Conservation (phyloP, 2,329 filamentous ascomycete genomes). For the Cadophora sp. region DNA sequence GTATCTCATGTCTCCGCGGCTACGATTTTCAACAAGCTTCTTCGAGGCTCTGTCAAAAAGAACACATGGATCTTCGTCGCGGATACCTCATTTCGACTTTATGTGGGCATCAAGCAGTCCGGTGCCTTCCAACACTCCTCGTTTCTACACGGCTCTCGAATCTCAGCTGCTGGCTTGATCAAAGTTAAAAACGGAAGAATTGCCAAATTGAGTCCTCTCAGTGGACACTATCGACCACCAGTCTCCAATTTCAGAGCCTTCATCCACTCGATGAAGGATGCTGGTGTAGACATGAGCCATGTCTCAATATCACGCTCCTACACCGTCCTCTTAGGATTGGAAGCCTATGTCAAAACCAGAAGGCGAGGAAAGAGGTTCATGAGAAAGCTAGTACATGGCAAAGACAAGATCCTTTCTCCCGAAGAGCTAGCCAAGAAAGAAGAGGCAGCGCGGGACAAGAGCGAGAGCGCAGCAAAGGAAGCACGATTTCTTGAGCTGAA, state of each 20-base stretch:
- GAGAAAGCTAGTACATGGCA: conserved; percentile 57
- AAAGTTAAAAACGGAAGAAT: conserved; percentile 83
- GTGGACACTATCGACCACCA: conserved; percentile 86
- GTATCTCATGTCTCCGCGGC: conserved; percentile 72
- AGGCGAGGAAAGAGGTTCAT: conserved; percentile 62
- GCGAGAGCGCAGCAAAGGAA: conserved; percentile 62
- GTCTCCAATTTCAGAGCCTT: conserved; percentile 81
- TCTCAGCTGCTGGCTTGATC: conserved; percentile 83
- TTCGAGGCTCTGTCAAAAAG: conserved; percentile 80
- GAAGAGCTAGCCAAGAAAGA: conserved; percentile 63
- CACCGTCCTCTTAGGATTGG: conserved; percentile 80
- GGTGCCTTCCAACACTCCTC: conserved; percentile 92
- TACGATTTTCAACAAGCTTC: conserved; percentile 78
- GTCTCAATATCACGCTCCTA: conserved; percentile 84
- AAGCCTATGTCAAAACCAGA: conserved; percentile 76
- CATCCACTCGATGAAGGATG: conserved; percentile 72
- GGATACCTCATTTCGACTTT: conserved; percentile 83
- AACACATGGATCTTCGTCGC: conserved; percentile 95
- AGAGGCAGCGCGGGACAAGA: conserved; percentile 66
- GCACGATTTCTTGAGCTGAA: conserved; percentile 48
- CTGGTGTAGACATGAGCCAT: conserved; percentile 79
- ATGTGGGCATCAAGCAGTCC: conserved; percentile 88
- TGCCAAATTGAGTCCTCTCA: conserved; percentile 72
- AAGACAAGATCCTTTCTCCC: conserved; percentile 66
- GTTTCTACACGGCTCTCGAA: conserved; percentile 83